These are phyloP conservation scores for Carnegiea gigantea DNA, from an alignment of 179 eudicot species.

Conservation along the genomic window DNA sequence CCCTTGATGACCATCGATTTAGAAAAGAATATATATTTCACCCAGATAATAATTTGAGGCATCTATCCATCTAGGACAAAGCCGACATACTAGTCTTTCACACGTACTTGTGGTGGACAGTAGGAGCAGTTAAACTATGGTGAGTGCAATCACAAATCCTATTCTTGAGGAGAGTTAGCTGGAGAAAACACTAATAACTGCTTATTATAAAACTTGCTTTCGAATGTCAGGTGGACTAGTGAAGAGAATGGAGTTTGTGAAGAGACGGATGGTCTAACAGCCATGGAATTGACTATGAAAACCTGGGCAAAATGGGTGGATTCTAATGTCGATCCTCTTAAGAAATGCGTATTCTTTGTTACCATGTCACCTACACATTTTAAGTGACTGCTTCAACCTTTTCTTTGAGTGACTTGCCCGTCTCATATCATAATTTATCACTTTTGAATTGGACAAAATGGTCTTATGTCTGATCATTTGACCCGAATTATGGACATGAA, in stretches of 20 bases:
- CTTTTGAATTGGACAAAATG: too few species aligned
- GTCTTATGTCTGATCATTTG: too few species aligned
- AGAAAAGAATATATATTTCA: constrained; percentile 65
- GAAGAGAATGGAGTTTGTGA: constrained; percentile 69
- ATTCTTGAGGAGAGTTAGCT: not conserved
- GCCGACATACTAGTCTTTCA: constrained; percentile 90
- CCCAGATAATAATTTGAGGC: constrained; percentile 80
- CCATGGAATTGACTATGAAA: constrained; percentile 90
- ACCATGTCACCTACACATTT: constrained; percentile 97
- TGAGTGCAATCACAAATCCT: constrained; percentile 39
- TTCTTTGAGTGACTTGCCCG: not conserved
- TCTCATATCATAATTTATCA: too few species aligned
- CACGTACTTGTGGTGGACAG: constrained; percentile 94
- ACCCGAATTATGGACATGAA: too few species aligned
- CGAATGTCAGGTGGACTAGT: constrained; percentile 58
- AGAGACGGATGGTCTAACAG: constrained; percentile 67
- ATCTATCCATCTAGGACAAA: constrained; percentile 69
- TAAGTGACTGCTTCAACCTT: constrained; percentile 38
- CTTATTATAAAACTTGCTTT: not conserved
- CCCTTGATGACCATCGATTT: constrained; percentile 74
- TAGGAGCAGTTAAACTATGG: constrained; percentile 83
- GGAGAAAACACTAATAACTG: constrained; percentile 2
- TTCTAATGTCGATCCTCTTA: constrained; percentile 47
- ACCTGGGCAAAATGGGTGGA: constrained; percentile 89
- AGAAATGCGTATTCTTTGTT: constrained; percentile 75